Base-by-base conservation (phyloP, 2,329 filamentous ascomycete species). In the Epichloe sylvatica region DNA sequence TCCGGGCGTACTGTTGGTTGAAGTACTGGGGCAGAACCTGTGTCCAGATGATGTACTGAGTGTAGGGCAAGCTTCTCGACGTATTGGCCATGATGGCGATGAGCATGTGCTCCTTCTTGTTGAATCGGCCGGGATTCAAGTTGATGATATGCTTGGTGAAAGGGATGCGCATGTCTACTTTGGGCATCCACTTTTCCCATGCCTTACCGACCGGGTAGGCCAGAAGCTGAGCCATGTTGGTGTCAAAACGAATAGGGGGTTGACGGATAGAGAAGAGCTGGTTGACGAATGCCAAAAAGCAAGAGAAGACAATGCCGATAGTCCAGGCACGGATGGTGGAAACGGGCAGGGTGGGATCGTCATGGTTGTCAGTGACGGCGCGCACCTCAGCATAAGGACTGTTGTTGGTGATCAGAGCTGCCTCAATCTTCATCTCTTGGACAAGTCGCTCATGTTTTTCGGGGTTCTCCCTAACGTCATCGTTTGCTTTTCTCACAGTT, bases 81-180 rank as follows among this genome's bases (percentile, higher is more conserved):
- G 75, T 74, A 59, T 83, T 82, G 49, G 81, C 77, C 74, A 78
- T 78, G 60, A 78, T 76, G 51, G 74, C 74, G 54, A 80, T 76
- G 40, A 81, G 67, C 69, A 77, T 76, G 57, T 81, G 77, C 60
- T 81, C 77, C 62, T 81, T 81, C 56, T 72, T 73, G 49, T 72
- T 74, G 58, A 80, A 80, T 2, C 71, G 72, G 0, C 76, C 75
- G 0, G 76, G 75, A 56, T 78, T 79, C 12, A 78, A 76, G 15
- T 63, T 67, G 55, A 53, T 25, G 6, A 19, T n/a, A 3, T 44
- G 45, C 38, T 33, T 69, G 65, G 9, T 64, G 60, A 37, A 63
- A 3, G 60, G 71, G 51, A 77, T 64, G 66, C 5, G 67, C 70
- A 57, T 75, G 71, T 19, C 68, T 65, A 19, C 67, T 56, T 76